Conservation (phyloP, 257 asterid species). For the Voacanga thouarsii region DNA sequence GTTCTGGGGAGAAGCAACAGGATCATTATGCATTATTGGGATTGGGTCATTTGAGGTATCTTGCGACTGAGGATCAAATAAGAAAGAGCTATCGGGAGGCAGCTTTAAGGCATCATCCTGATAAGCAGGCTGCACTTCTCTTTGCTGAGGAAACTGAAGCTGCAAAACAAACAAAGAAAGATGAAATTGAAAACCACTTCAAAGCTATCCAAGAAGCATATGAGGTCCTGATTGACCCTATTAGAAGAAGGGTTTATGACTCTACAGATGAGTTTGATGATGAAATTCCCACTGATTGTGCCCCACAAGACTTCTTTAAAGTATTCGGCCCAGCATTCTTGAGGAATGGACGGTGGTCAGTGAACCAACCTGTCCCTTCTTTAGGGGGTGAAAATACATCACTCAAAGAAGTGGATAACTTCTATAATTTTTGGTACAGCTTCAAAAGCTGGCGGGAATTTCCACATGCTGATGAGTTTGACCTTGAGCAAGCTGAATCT, state of each 20-base stretch:
- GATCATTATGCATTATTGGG: slow-evolving; percentile 96
- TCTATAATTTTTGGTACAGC: slow-evolving; percentile 85
- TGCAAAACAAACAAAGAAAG: slow-evolving; percentile 82
- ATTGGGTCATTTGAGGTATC: slow-evolving; percentile 86
- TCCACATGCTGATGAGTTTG: slow-evolving; percentile 96
- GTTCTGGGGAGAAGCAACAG: slow-evolving; percentile 61
- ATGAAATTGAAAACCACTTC: slow-evolving; percentile 84
- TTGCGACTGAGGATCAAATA: slow-evolving; percentile 97
- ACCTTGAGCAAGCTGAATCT: slow-evolving; percentile 89
- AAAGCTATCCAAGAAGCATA: slow-evolving; percentile 93
- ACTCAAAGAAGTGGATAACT: slow-evolving; percentile 64
- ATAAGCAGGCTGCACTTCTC: slow-evolving; percentile 85
- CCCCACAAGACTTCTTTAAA: slow-evolving; percentile 89
- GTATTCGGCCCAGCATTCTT: slow-evolving; percentile 93
- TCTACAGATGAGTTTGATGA: slow-evolving; percentile 98
- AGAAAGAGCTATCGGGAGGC: slow-evolving; percentile 82
- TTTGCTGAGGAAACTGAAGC: slow-evolving; percentile 85
- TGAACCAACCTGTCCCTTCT: slow-evolving; percentile 58
- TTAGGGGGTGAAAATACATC: slow-evolving; percentile 76
- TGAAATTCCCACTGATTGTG: slow-evolving; percentile 77
- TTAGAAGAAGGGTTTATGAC: slow-evolving; percentile 85
- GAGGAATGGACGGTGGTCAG: slow-evolving; percentile 99
- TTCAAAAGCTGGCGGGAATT: slow-evolving; percentile 98
- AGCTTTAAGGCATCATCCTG: slow-evolving; percentile 93
- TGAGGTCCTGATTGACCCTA: slow-evolving; percentile 86